Evolutionary conservation across 805 yeast genomes (phyloP), one percentile per base, ranked within the genome.

Genomic region (Lachancea fermentati): DNA sequence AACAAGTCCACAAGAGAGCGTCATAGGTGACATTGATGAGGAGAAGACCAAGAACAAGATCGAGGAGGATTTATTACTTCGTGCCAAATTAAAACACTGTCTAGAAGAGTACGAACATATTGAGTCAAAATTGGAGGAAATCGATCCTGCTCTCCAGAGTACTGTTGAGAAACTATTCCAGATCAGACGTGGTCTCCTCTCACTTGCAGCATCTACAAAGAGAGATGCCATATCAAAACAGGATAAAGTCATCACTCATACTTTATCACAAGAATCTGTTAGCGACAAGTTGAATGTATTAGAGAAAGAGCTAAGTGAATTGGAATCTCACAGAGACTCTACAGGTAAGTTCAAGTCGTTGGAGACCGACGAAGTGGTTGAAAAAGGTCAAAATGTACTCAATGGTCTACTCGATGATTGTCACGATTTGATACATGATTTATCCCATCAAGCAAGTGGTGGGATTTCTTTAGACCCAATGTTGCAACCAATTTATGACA

Each of bases 381-480:
- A 54, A 39, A 57, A 63, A 40, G 73, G 75, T 15, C 71, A 68
- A 44, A 63, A 55, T 36, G 79, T 81, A 1, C 61, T 83, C 37
- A 81, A 82, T 55, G 91, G 89, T 5, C 66, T 88, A 32, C 67
- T 86, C 19, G 96, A 87, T 60, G 95, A 87, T 56, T 85, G 96
- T 58, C 79, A 80, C 56, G 80, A 79, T 49, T 69, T 86, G 43
- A 65, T 87, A 31, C 74, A 73, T 43, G 96, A 89, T 66, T 66
- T 86, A 35, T 67, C 72, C 5, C 76, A 71, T 36, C 55, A 54
- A 34, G 45, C 50, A n/a, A 48, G 47, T 32, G 54, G 55, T 28
- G 52, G 51, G 25, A 54, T 60, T 34, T 63, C 69, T 47, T 60
- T 75, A 32, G 80, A 74, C 50, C 68, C 74, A 9, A 63, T 71